phyloP scores from a whole-genome alignment of 495 filamentous ascomycete genomes.

The Beverwykella pulmonaria region DNA sequence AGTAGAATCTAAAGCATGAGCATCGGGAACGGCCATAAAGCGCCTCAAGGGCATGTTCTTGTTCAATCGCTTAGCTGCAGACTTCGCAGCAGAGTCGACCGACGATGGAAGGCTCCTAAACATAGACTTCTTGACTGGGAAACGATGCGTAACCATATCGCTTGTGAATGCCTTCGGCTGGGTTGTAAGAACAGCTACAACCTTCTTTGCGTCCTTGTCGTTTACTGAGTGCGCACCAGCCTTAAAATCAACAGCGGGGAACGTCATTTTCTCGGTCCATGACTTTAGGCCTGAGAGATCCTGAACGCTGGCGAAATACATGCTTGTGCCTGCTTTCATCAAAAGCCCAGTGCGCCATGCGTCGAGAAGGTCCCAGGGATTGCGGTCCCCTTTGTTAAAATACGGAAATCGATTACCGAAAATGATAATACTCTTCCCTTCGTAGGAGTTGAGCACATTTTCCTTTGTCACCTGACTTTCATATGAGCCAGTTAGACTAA shows the following conservation, averaged over 20 bases:
- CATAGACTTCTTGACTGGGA: constrained; percentile 9
- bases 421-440: constrained; percentile 30
- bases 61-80: constrained; percentile 21
- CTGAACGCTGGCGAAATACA: constrained; percentile 13
- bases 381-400: constrained; percentile 13
- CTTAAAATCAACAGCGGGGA: constrained; percentile 2
- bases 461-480: constrained; percentile 8
- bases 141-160: not conserved
- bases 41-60: constrained; percentile 15
- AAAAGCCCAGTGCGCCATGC: constrained; percentile 21
- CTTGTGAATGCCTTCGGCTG: constrained; percentile 1
- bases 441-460: constrained; percentile 22
- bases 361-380: constrained; percentile 26
- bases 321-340: constrained; percentile 19
- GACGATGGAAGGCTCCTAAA: constrained; percentile 6
- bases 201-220: not conserved
- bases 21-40: constrained; percentile 14
- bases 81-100: constrained; percentile 4
- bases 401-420: constrained; percentile 21
- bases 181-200: constrained; percentile 2
- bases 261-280: constrained; percentile 14
- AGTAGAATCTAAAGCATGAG: not conserved
- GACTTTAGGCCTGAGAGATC: constrained; percentile 3
- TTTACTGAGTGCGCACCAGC: not conserved
- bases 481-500: constrained; percentile 20